Percentiles rank a stretch among this genome's conserved stretches.
Conservation (phyloP, 768 basidiomycete species). For the Bullera alba region DNA sequence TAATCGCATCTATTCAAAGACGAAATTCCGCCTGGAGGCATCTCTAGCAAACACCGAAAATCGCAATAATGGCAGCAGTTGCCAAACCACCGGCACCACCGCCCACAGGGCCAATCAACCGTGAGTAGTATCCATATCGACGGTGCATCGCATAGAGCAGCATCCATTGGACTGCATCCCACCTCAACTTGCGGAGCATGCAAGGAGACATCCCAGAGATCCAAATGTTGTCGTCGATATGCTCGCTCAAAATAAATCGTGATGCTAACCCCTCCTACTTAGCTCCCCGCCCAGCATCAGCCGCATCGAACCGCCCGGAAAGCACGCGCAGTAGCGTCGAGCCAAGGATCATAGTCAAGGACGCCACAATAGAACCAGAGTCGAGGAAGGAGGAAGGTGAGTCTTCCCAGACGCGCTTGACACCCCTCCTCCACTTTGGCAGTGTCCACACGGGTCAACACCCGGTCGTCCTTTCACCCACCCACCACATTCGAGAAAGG, state of each 20-base stretch:
- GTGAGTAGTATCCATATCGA: conserved; percentile 1
- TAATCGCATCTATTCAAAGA: no score
- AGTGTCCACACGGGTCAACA: no score
- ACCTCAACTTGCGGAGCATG: no score
- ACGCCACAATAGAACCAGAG: neutral
- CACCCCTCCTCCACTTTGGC: no score
- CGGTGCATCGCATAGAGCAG: neutral
- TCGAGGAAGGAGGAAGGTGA: conserved; percentile 20
- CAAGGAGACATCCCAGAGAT: no score
- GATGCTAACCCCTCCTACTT: neutral
- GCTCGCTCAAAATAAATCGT: neutral
- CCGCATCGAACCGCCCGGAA: conserved; percentile 10
- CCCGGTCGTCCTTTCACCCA: neutral
- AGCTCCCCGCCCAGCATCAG: conserved; percentile 20
- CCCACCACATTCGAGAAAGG: no score
- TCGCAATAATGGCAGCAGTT: conserved; percentile 38
- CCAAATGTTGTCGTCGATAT: no score
- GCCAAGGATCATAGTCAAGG: neutral
- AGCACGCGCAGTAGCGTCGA: neutral
- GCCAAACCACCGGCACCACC: conserved; percentile 17
- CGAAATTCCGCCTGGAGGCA: no score
- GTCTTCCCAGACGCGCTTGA: neutral
- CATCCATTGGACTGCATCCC: neutral
- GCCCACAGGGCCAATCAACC: conserved; percentile 5
- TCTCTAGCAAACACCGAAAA: no score